These are phyloP conservation scores for Barnettozyma botsteinii DNA, from an alignment of 805 yeast genomes.

Conservation along the genomic window DNA sequence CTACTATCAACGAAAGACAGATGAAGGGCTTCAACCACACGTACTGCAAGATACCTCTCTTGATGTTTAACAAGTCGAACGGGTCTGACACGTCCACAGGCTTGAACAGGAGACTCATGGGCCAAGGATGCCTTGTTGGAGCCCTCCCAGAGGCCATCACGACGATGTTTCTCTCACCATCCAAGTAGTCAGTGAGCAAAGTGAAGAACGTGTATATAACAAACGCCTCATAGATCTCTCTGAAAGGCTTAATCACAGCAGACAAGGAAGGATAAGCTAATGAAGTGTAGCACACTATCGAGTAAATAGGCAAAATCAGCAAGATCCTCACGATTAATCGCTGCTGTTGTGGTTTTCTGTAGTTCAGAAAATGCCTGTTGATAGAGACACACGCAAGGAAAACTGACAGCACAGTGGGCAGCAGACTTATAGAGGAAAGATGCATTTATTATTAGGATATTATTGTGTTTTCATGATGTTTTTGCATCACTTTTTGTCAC, in stretches of 20 bases:
- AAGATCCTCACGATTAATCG: slow-evolving; percentile 78
- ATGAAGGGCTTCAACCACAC: slow-evolving; percentile 90
- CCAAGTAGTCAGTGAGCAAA: slow-evolving; percentile 72
- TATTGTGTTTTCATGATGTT: too few species aligned
- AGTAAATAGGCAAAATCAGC: slow-evolving; percentile 75
- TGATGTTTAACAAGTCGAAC: slow-evolving; percentile 62
- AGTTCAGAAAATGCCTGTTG: slow-evolving; percentile 54
- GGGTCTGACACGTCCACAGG: slow-evolving; percentile 86
- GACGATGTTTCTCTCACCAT: slow-evolving; percentile 87
- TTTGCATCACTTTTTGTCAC: background rate
- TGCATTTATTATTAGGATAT: too few species aligned
- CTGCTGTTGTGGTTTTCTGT: slow-evolving; percentile 86
- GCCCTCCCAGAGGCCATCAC: slow-evolving; percentile 62
- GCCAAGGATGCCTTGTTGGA: slow-evolving; percentile 62
- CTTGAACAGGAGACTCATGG: slow-evolving; percentile 42
- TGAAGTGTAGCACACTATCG: slow-evolving; percentile 60
- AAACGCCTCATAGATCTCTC: slow-evolving; percentile 93
- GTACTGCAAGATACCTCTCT: slow-evolving; percentile 85
- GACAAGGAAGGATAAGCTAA: slow-evolving; percentile 42
- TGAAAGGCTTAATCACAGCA: slow-evolving; percentile 58
- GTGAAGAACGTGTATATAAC: slow-evolving; percentile 91
- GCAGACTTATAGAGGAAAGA: slow-evolving; percentile 3
- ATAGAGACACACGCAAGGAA: slow-evolving; percentile 26
- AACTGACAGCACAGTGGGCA: slow-evolving; percentile 8
- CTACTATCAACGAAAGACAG: slow-evolving; percentile 46